Base-by-base conservation (phyloP, 768 basidiomycete species). In the Infundibulicybe gibba region DNA sequence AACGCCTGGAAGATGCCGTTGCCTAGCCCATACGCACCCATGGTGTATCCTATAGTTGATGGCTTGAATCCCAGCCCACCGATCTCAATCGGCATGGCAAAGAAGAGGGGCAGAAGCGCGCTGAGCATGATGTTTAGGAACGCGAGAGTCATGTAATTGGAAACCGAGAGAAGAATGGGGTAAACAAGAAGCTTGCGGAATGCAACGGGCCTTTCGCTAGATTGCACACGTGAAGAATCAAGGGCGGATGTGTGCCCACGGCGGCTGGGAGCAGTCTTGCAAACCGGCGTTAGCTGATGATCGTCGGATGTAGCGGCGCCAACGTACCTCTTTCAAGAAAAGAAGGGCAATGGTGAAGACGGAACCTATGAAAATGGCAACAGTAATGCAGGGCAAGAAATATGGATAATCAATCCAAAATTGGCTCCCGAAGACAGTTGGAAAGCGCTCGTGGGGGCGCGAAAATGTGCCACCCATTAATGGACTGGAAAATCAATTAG, bases 11-110 rank as follows among this genome's bases (percentile, higher is more conserved):
- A 64, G 17, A 71, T 14, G 4, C 79, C 80, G 41, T 75, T 79
- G 33, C 71, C 44, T 15, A 77, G 51, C 6, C 80, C 80, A 45
- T 69, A 76, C 3, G 57, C 40, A 4, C 74, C 67, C 19, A 81
- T 64, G 44, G 78, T 73, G 31, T 66, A 62, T 3, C 81, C 81
- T 25, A 83, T 83, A 6, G 51, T 53, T 5, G 68, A 66, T 6
- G 82, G 78, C 19, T 68, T 56, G 13, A 83, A 61, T 8, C 77
- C 79, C 21, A 81, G 70, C 0, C 80, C 80, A 14, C 81, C 81
- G 9, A 71, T 66, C 9, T 59, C 63, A 44, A 70, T 56, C 5
- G 81, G 78, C 2, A 78, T 80, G 25, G 78, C 71, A 39, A 71
- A 67, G 59, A 80, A 81, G 14, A 81, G 57, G 0, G 82, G 80